These are phyloP conservation scores for Aureobasidium leucospermi DNA, from an alignment of 2,329 filamentous ascomycete species.

Conservation along the genomic window DNA sequence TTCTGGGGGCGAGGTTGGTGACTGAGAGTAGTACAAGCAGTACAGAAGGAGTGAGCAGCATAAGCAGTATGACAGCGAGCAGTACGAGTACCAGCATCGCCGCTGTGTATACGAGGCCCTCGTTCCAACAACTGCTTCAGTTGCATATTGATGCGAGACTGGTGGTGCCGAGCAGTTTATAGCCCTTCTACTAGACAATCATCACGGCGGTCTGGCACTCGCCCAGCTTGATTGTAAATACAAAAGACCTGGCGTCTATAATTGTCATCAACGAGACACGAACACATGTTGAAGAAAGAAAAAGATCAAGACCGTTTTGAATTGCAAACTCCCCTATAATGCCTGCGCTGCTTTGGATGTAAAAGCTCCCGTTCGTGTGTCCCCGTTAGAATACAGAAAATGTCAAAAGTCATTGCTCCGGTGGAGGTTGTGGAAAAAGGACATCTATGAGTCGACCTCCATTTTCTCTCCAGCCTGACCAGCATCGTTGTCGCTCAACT, in stretches of 20 bases:
- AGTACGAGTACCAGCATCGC: background rate
- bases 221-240: background rate
- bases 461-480: constrained; percentile 54
- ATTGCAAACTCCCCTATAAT: constrained; percentile 11
- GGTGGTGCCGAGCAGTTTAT: background rate
- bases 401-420: background rate
- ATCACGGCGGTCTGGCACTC: background rate
- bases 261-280: background rate
- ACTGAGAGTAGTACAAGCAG: background rate
- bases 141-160: background rate
- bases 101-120: background rate
- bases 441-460: constrained; percentile 49
- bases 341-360: constrained; percentile 1
- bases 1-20: constrained; percentile 24
- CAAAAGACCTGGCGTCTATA: background rate
- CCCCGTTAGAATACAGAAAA: constrained; percentile 12
- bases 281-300: background rate
- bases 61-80: background rate
- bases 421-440: background rate
- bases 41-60: background rate
- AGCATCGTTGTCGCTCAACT: constrained; percentile 64
- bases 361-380: constrained; percentile 2
- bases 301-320: background rate
- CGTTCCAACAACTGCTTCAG: background rate
- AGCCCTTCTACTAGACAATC: background rate